A percentile compares a stretch with the other conserved stretches of the same genome.
These are phyloP conservation scores for Xylaria sp. DNA, from an alignment of 2,329 filamentous ascomycete genomes.

Conservation along the genomic window DNA sequence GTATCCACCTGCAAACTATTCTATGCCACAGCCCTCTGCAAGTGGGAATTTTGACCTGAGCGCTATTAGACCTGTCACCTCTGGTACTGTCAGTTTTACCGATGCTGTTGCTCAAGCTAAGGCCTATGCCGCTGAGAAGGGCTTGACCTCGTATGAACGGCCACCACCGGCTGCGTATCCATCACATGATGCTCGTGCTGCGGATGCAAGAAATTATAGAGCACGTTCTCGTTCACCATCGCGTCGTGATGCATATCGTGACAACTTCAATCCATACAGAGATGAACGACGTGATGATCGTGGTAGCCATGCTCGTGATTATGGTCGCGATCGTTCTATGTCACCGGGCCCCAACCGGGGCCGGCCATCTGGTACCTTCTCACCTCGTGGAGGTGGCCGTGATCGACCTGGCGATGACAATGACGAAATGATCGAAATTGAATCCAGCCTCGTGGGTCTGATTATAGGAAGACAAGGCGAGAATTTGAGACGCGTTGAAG, in stretches of 20 bases:
- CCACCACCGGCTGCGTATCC: conserved; percentile 56
- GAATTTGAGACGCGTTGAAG: conserved; percentile 86
- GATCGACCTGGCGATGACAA: conserved; percentile 69
- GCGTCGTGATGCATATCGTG: conserved; percentile 76
- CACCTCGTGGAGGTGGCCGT: conserved; percentile 65
- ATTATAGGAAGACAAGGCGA: conserved; percentile 93
- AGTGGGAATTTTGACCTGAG: conserved; percentile 85
- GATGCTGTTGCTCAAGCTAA: conserved; percentile 88
- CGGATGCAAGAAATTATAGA: conserved; percentile 67
- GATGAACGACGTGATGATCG: conserved; percentile 83
- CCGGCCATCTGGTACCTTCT: conserved; percentile 64
- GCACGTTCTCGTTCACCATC: conserved; percentile 80
- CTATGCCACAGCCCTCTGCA: conserved; percentile 73
- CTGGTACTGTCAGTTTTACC: conserved; percentile 83
- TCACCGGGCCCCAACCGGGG: conserved; percentile 69
- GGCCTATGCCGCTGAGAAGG: conserved; percentile 83
- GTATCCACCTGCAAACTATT: conserved; percentile 54
- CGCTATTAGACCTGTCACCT: conserved; percentile 80
- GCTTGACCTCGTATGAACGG: conserved; percentile 72
- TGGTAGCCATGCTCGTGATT: conserved; percentile 63
- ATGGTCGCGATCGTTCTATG: conserved; percentile 77
- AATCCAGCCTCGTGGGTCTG: conserved; percentile 85
- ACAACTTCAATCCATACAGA: conserved; percentile 84
- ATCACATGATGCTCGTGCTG: conserved; percentile 57
- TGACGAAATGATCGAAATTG: conserved; percentile 85